Evolutionary conservation across 768 basidiomycete species (phyloP).

Genomic region (Dendrothele bispora): DNA sequence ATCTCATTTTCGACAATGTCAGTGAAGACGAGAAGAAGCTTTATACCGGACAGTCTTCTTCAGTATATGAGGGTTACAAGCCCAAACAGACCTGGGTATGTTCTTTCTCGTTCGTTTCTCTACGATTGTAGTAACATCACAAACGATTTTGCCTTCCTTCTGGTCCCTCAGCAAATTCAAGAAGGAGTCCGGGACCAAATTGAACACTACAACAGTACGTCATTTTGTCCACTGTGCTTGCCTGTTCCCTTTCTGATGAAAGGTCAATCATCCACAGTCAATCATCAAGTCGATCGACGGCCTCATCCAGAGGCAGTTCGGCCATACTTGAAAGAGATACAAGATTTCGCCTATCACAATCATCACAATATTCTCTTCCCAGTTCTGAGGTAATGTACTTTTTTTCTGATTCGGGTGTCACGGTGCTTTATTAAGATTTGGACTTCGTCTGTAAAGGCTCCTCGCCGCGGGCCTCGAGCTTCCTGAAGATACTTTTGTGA

Average conservation of each 20-base stretch:
- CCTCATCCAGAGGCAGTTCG: slow-evolving; percentile 49
- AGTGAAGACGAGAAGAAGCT: slow-evolving; percentile 39
- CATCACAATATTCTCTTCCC: slow-evolving; percentile 53
- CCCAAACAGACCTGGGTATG: slow-evolving; percentile 53
- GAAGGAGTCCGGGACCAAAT: slow-evolving; percentile 63
- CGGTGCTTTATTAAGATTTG: not conserved
- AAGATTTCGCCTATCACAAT: slow-evolving; percentile 47
- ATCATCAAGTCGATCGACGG: slow-evolving; percentile 46
- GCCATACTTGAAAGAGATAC: slow-evolving; percentile 53
- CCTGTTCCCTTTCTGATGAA: not conserved
- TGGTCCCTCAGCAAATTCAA: slow-evolving; percentile 52
- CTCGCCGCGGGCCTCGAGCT: slow-evolving; percentile 53
- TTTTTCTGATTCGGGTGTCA: not conserved
- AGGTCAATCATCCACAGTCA: slow-evolving; percentile 35
- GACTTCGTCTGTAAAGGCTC: slow-evolving; percentile 29
- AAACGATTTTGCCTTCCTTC: not conserved
- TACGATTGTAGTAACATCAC: not conserved
- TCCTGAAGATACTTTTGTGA: slow-evolving; percentile 50
- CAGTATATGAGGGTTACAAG: slow-evolving; percentile 59
- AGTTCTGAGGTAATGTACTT: slow-evolving; percentile 41
- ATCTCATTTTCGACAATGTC: slow-evolving; percentile 43
- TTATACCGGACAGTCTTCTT: slow-evolving; percentile 42
- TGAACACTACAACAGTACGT: slow-evolving; percentile 62
- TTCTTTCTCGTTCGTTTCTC: not conserved
- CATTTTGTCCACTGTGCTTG: not conserved